Evolutionary conservation across 148 eudicot genomes (phyloP).

Genomic region (Rhododendron griersonianum): DNA sequence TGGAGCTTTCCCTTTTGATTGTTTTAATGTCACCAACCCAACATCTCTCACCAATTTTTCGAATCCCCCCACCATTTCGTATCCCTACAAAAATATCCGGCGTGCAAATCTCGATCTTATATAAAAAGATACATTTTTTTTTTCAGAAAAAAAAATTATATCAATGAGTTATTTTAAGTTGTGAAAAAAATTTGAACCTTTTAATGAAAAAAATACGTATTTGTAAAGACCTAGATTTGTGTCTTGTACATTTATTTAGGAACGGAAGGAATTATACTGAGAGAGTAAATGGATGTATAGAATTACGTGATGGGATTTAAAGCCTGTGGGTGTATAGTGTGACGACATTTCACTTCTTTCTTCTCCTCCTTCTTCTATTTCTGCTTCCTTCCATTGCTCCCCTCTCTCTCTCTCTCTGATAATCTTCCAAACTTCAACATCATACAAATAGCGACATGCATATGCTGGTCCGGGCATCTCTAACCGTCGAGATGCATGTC

Average conservation of each 20-base stretch:
- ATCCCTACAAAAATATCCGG: no score
- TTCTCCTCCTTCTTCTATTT: constrained; percentile 1
- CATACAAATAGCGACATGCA: constrained; percentile 1
- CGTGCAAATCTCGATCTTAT: no score
- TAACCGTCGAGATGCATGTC: not conserved
- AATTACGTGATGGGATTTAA: constrained; percentile 40
- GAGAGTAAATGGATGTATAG: constrained; percentile 25
- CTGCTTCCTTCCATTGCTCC: not conserved
- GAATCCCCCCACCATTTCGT: constrained; percentile 20
- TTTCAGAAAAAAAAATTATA: no score
- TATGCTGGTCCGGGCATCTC: not conserved
- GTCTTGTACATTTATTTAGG: no score
- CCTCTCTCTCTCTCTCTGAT: not conserved
- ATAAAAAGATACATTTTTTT: no score
- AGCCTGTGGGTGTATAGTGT: constrained; percentile 16
- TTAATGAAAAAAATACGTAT: no score
- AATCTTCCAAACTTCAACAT: constrained; percentile 14
- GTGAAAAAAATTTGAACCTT: no score
- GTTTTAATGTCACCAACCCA: constrained; percentile 23
- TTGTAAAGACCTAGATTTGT: no score
- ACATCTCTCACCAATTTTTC: constrained; percentile 11
- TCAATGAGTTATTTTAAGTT: no score
- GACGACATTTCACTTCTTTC: constrained; percentile 14
- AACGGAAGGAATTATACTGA: not conserved
- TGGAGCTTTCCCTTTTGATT: constrained; percentile 34